Percentiles rank a stretch among this genome's conserved stretches.
Conservation (phyloP, 2,329 filamentous ascomycete species). For the Paecilomyces formosus region DNA sequence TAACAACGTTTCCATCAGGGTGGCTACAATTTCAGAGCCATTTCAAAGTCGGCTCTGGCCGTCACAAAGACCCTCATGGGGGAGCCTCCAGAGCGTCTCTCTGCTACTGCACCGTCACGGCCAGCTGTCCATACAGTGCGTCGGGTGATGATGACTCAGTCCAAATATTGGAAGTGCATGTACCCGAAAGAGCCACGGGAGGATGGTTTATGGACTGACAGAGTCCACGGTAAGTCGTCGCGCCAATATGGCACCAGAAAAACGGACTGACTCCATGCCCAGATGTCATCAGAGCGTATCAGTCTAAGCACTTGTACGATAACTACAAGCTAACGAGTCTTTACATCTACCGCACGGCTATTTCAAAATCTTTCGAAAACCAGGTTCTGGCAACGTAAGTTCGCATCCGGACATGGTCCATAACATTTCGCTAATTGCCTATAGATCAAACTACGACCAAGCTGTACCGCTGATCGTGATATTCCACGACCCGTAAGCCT, state of each 20-base stretch:
- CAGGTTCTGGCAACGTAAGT: constrained; percentile 71
- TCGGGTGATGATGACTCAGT: constrained; percentile 52
- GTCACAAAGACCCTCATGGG: constrained; percentile 93
- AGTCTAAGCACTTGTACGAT: constrained; percentile 63
- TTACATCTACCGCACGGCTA: constrained; percentile 64
- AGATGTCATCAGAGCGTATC: constrained; percentile 71
- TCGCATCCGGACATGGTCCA: not conserved
- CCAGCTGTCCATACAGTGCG: constrained; percentile 50
- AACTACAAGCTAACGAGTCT: constrained; percentile 73
- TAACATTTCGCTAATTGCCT: not conserved
- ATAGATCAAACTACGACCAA: constrained; percentile 47
- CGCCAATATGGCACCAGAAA: not conserved
- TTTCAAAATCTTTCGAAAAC: constrained; percentile 74
- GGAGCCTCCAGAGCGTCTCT: constrained; percentile 66
- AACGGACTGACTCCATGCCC: constrained; percentile 5
- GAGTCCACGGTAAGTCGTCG: constrained; percentile 52
- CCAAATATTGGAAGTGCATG: constrained; percentile 79
- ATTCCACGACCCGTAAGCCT: constrained; percentile 77
- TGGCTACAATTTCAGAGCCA: constrained; percentile 88
- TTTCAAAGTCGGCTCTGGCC: constrained; percentile 84
- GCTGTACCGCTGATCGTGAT: constrained; percentile 69
- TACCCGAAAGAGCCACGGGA: constrained; percentile 50
- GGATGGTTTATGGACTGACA: constrained; percentile 33
- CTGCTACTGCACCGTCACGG: constrained; percentile 40
- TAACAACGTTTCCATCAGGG: constrained; percentile 40